A percentile compares a stretch with the other conserved stretches of the same genome.
These are phyloP conservation scores for Blumeria hordei DNA, from an alignment of 2,329 filamentous ascomycete species.

Conservation along the genomic window DNA sequence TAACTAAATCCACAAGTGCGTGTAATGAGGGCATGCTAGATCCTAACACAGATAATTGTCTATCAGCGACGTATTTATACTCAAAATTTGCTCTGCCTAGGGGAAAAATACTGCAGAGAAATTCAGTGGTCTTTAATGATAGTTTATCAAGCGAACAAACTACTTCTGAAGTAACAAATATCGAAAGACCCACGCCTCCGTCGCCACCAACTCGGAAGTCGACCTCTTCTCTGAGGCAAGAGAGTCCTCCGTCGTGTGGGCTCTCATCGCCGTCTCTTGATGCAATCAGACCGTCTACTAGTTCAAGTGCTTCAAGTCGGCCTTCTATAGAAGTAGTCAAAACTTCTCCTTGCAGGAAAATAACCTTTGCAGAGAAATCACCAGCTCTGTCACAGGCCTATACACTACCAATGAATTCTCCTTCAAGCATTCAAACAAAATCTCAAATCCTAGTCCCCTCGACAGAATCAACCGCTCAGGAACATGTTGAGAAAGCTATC, in stretches of 20 bases:
- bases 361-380: constrained; percentile 20
- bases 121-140: constrained; percentile 33
- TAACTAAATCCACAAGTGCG: constrained; percentile 48
- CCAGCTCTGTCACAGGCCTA: constrained; percentile 13
- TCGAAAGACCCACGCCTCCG: constrained; percentile 26
- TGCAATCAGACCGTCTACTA: constrained; percentile 22
- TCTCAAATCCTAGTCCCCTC: constrained; percentile 22
- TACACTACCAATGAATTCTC: constrained; percentile 9
- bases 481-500: constrained; percentile 78
- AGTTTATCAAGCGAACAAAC: constrained; percentile 27
- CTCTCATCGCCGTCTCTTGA: constrained; percentile 22
- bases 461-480: constrained; percentile 55
- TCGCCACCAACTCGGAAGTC: constrained; percentile 36
- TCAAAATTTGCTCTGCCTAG: constrained; percentile 65
- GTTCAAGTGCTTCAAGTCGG: constrained; percentile 21
- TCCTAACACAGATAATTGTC: constrained; percentile 21
- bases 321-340: constrained; percentile 27
- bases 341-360: constrained; percentile 18
- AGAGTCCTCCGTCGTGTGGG: constrained; percentile 2
- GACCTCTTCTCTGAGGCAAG: constrained; percentile 21
- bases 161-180: constrained; percentile 34
- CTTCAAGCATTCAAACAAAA: constrained; percentile 9
- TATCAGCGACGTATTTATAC: constrained; percentile 58
- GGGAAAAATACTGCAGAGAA: constrained; percentile 53
- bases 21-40: constrained; percentile 44